phyloP scores from a whole-genome alignment of 257 asterid species.

The Lantana camara region DNA sequence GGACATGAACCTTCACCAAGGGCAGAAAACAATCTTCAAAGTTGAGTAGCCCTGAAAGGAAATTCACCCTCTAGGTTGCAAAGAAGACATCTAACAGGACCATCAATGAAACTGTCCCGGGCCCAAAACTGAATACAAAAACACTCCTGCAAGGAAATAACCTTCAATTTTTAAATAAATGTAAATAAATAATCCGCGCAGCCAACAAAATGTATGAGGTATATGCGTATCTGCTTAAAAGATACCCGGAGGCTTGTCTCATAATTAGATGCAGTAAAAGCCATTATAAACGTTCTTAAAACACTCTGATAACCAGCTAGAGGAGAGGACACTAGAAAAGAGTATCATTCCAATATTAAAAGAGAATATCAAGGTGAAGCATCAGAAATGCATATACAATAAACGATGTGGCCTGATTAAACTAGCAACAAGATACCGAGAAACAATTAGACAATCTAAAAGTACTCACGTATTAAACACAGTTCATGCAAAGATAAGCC shows the following conservation, averaged over 20 bases:
- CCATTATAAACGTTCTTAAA: slow-evolving; percentile 78
- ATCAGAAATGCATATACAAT: not conserved
- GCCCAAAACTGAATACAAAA: slow-evolving; percentile 97
- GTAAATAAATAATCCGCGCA: slow-evolving; percentile 21
- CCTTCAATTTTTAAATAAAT: slow-evolving; percentile 30
- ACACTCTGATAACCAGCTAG: slow-evolving; percentile 79
- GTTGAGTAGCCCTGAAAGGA: slow-evolving; percentile 68
- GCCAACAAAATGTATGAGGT: slow-evolving; percentile 18
- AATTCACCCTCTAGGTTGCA: slow-evolving; percentile 90
- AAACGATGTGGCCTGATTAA: too few species aligned
- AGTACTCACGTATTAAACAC: slow-evolving; percentile 79
- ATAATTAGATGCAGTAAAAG: slow-evolving; percentile 88
- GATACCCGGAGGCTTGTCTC: slow-evolving; percentile 90
- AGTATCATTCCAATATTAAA: slow-evolving; percentile 7
- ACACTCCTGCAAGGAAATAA: slow-evolving; percentile 68
- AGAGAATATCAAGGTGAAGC: slow-evolving; percentile 15
- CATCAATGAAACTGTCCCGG: slow-evolving; percentile 82
- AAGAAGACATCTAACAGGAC: slow-evolving; percentile 91
- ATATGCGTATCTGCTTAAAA: slow-evolving; percentile 22
- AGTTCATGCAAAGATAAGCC: slow-evolving; percentile 91
- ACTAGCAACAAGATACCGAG: too few species aligned
- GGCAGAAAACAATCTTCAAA: slow-evolving; percentile 73
- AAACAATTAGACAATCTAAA: slow-evolving; percentile 19
- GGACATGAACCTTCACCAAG: slow-evolving; percentile 94
- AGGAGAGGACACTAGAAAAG: slow-evolving; percentile 69